A percentile compares a stretch with the other conserved stretches of the same genome.
These are phyloP conservation scores for Prunus dulcis DNA, from an alignment of 306 rosid species.

Conservation along the genomic window DNA sequence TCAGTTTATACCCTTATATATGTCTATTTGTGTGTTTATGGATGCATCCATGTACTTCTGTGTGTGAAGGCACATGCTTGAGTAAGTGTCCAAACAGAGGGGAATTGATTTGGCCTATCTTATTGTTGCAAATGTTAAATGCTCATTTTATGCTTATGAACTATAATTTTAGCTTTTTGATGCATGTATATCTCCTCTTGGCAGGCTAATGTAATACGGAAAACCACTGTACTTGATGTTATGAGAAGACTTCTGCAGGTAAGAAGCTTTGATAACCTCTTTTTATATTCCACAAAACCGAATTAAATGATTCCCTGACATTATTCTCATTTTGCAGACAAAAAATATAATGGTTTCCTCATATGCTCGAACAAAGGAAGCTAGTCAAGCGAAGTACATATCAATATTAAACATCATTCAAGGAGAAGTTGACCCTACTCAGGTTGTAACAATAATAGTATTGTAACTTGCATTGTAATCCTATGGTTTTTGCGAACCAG, in stretches of 20 bases:
- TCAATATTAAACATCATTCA: constrained; percentile 96
- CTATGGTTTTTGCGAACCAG: not conserved
- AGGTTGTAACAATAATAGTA: constrained; percentile 43
- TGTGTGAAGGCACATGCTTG: not conserved
- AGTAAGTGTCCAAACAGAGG: not conserved
- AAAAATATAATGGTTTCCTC: constrained; percentile 98
- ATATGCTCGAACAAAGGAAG: constrained; percentile 96
- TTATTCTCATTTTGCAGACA: constrained; percentile 53
- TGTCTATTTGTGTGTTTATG: not conserved
- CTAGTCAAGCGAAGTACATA: constrained; percentile 98
- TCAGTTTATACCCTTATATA: not conserved
- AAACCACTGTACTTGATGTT: constrained; percentile 98
- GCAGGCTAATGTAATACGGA: constrained; percentile 94
- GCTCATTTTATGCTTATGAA: constrained; percentile 5
- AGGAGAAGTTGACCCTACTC: constrained; percentile 99
- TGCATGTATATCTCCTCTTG: constrained; percentile 24
- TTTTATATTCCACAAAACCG: constrained; percentile 9
- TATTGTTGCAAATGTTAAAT: not conserved
- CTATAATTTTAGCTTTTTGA: constrained; percentile 7
- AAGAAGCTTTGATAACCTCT: constrained; percentile 22
- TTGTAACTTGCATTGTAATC: not conserved
- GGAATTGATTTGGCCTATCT: not conserved
- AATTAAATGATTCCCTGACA: constrained; percentile 19
- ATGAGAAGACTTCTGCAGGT: constrained; percentile 99
- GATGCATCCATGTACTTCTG: not conserved